Evolutionary conservation across 164 flowering plant species (phyloP), one percentile per base, ranked within the genome.

Genomic region (Vitis vinifera): DNA sequence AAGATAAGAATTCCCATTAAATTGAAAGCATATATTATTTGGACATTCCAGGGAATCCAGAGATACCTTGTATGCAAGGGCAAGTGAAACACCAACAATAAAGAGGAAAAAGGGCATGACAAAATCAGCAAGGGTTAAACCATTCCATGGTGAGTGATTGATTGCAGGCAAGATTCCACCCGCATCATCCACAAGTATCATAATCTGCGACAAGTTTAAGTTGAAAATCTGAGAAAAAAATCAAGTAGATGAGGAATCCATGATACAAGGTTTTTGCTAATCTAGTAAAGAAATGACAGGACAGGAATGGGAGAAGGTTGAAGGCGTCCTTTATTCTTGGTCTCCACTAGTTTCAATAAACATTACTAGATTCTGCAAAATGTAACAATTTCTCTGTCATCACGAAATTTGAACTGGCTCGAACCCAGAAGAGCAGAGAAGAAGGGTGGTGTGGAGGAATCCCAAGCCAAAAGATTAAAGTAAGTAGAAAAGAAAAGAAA

Each of bases 71-170:
- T 85, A 88, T 11, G 87, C 75, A 55, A 91, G 87, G 55, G 75
- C 91, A 3, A 91, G 85, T 2, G 97, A 82, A 59, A 88, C 79
- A 17, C 97, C 97, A 65, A 87, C 97, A n/a, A 89, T 86, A 65
- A 91, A 91, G 63, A 91, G 82, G 74, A 91, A 91, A 82, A 91
- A 89, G 13, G 97, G 97, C 91, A 91, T 86, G 71, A 89, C 97
- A 74, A 85, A 82, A 82, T 91, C 97, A 29, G 96, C 93, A 10
- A 91, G 81, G 9, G 91, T 87, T 44, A 83, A 73, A 64, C 96
- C 93, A 76, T 88, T 69, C 96, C 96, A 91, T 48, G 96, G 96
- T 2, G 96, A 86, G 81, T 91, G 96, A 70, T 87, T 87, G 52
- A 91, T 85, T 1, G 85, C 79, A 31, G 96, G 91, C 59, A 88